Conservation (phyloP, 2,329 filamentous ascomycete species). For the Neopestalotiopsis rosae region DNA sequence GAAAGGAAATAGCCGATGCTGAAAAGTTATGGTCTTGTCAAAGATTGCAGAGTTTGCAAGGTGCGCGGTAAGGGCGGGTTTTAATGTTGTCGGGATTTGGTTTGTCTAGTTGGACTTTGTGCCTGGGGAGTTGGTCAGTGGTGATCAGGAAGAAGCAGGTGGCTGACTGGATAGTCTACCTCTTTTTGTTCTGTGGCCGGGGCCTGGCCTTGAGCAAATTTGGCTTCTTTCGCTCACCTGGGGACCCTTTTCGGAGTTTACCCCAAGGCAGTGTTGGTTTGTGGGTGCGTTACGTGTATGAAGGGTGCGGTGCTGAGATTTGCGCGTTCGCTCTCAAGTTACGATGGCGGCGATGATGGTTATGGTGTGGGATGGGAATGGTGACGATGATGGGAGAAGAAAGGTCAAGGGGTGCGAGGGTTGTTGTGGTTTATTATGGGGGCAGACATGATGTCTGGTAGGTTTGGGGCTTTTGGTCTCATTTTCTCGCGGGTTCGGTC, state of each 20-base stretch:
- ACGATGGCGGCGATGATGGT: slow-evolving; percentile 2
- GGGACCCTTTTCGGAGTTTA: slow-evolving; percentile 14
- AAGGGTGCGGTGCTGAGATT: slow-evolving; percentile 19
- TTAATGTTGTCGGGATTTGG: not conserved
- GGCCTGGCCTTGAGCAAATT: slow-evolving; percentile 19
- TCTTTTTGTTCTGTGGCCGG: slow-evolving; percentile 15
- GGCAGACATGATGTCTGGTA: slow-evolving; percentile 39
- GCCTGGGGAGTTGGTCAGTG: not conserved
- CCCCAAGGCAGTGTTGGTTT: slow-evolving; percentile 21
- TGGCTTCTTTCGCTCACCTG: slow-evolving; percentile 15
- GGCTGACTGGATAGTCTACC: slow-evolving; percentile 14
- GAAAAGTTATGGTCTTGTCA: not conserved
- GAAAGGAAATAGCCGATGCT: slow-evolving; percentile 2
- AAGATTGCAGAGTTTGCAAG: slow-evolving; percentile 13
- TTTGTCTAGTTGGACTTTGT: slow-evolving; percentile 10
- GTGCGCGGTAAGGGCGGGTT: slow-evolving; percentile 18
- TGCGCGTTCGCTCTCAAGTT: slow-evolving; percentile 2
- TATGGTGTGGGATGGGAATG: slow-evolving; percentile 11
- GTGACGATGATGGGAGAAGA: slow-evolving; percentile 18
- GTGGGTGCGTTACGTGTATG: slow-evolving; percentile 23
- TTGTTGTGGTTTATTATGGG: slow-evolving; percentile 36
- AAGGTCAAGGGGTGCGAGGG: slow-evolving; percentile 24
- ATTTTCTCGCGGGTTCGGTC: slow-evolving; percentile 37
- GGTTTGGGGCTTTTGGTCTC: slow-evolving; percentile 42
- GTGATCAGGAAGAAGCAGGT: not conserved